phyloP scores from a whole-genome alignment of 2,329 filamentous ascomycete species.

The Fusarium sp. region DNA sequence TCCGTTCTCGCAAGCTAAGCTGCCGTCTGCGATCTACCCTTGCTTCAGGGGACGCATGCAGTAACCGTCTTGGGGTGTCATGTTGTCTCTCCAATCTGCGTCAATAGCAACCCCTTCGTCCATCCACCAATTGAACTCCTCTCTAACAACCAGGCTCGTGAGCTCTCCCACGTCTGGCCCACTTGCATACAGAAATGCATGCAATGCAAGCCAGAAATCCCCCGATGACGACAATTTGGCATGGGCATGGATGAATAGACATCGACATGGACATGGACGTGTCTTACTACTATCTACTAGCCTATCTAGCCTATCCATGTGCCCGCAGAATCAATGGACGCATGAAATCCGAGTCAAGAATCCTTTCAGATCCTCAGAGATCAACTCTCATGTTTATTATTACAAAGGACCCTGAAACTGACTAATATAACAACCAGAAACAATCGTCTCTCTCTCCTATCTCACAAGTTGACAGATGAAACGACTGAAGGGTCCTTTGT shows the following conservation, averaged over 20 bases:
- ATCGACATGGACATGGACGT: not conserved
- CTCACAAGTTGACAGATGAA: slow-evolving; percentile 5
- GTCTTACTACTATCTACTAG: slow-evolving; percentile 1
- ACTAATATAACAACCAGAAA: not conserved
- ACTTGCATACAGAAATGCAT: slow-evolving; percentile 30
- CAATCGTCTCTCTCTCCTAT: not conserved
- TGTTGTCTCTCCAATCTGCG: slow-evolving; percentile 34
- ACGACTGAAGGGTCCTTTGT: slow-evolving; percentile 6
- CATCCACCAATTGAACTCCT: slow-evolving; percentile 27
- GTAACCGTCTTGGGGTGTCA: slow-evolving; percentile 13
- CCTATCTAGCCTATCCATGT: slow-evolving; percentile 15
- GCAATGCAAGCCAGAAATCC: slow-evolving; percentile 29
- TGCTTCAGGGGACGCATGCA: slow-evolving; percentile 23
- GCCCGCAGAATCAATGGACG: not conserved
- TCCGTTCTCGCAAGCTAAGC: slow-evolving; percentile 8
- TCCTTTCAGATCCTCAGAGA: slow-evolving; percentile 11
- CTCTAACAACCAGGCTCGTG: slow-evolving; percentile 25
- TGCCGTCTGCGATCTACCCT: slow-evolving; percentile 28
- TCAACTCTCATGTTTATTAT: not conserved
- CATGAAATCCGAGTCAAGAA: slow-evolving; percentile 24
- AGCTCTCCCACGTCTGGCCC: slow-evolving; percentile 21
- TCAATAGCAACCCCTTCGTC: slow-evolving; percentile 19
- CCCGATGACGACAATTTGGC: slow-evolving; percentile 38
- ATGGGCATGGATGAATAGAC: slow-evolving; percentile 8
- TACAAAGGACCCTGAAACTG: slow-evolving; percentile 17